Conservation (phyloP, 2,329 filamentous ascomycete species). For the Colletotrichum simmondsii region DNA sequence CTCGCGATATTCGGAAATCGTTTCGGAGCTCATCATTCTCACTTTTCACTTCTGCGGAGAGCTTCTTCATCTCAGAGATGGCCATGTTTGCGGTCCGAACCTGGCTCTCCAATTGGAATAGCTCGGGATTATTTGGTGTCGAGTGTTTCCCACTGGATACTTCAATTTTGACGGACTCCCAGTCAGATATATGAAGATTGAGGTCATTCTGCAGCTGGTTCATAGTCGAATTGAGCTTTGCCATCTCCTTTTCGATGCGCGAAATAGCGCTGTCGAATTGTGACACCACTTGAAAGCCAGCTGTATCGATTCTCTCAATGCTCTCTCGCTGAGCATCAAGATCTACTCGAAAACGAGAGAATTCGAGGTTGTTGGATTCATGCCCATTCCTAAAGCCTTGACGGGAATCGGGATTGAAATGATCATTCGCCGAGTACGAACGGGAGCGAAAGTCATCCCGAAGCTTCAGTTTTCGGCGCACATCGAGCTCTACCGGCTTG, state of each 20-base stretch:
- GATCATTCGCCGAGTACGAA: background rate
- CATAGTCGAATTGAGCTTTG: constrained; percentile 44
- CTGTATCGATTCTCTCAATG: constrained; percentile 49
- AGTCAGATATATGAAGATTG: constrained; percentile 36
- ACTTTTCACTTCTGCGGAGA: constrained; percentile 30
- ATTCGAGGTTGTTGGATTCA: constrained; percentile 4
- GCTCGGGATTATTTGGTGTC: constrained; percentile 27
- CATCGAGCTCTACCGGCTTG: constrained; percentile 40
- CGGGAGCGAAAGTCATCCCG: constrained; percentile 37
- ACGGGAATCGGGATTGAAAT: background rate
- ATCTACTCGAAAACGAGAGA: constrained; percentile 45
- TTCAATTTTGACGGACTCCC: constrained; percentile 41
- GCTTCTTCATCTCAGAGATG: constrained; percentile 37
- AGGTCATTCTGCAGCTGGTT: constrained; percentile 40
- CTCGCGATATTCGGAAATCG: constrained; percentile 38
- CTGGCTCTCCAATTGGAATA: constrained; percentile 38
- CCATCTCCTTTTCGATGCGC: constrained; percentile 47
- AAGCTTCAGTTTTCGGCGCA: constrained; percentile 47
- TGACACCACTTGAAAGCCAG: constrained; percentile 49
- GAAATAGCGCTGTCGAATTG: constrained; percentile 47
- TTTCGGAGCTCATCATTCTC: constrained; percentile 36
- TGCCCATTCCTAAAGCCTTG: background rate
- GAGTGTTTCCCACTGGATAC: constrained; percentile 36
- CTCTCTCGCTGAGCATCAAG: constrained; percentile 47
- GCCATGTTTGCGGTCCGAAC: constrained; percentile 37